phyloP scores from a whole-genome alignment of 164 flowering plant species.

The Santalum album region DNA sequence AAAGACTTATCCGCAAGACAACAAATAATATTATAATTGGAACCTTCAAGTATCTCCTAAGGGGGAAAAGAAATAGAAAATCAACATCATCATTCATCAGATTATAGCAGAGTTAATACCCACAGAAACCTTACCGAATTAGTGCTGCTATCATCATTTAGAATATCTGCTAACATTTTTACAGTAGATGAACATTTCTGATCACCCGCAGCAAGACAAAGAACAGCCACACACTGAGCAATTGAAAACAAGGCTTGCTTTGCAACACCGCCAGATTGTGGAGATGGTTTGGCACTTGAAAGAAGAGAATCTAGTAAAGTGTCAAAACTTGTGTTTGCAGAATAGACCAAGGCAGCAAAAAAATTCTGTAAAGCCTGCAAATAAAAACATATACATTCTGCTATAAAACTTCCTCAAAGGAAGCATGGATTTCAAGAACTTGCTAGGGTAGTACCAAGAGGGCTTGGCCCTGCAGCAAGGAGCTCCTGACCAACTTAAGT shows the following conservation, averaged over 20 bases:
- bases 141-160: constrained; percentile 61
- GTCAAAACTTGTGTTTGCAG: constrained; percentile 90
- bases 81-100: too few relatives aligned
- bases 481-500: constrained; percentile 68
- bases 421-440: not conserved
- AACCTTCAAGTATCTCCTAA: too few relatives aligned
- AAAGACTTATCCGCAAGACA: too few relatives aligned
- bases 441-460: constrained; percentile 46
- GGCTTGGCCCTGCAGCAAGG: constrained; percentile 96
- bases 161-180: constrained; percentile 73
- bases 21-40: too few relatives aligned
- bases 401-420: not conserved
- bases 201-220: constrained; percentile 97
- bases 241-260: constrained; percentile 89
- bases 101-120: not conserved
- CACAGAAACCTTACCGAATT: constrained; percentile 48
- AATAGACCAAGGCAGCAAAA: constrained; percentile 75
- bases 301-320: constrained; percentile 83
- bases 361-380: constrained; percentile 83
- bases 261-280: constrained; percentile 85
- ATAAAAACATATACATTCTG: constrained; percentile 3
- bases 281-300: constrained; percentile 84
- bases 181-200: constrained; percentile 87
- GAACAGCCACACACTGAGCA: constrained; percentile 98
- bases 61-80: too few relatives aligned